Conservation (phyloP, 1,139 yeast species). For the Magnusiomyces tetraspermus region DNA sequence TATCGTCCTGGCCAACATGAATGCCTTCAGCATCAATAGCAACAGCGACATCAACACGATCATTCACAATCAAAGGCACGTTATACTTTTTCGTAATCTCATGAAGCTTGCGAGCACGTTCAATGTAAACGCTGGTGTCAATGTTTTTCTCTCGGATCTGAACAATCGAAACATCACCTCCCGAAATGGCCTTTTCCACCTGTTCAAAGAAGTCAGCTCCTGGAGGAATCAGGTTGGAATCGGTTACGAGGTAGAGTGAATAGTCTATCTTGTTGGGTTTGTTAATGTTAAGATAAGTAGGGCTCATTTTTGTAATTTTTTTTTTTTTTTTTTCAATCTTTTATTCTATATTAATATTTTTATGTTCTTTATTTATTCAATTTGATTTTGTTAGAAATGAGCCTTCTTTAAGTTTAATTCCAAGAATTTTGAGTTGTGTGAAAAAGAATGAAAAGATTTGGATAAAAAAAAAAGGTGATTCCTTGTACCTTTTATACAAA, state of each 20-base stretch:
- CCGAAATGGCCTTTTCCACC: conserved; percentile 48
- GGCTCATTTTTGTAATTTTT: too few species aligned
- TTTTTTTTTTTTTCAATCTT: too few species aligned
- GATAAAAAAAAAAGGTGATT: too few species aligned
- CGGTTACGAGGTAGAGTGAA: conserved; percentile 70
- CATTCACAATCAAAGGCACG: conserved; percentile 79
- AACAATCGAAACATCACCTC: conserved; percentile 64
- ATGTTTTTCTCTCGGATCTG: conserved; percentile 76
- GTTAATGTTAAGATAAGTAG: background rate
- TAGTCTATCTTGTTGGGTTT: conserved; percentile 39
- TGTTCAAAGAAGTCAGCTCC: conserved; percentile 44
- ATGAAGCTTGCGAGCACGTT: conserved; percentile 53
- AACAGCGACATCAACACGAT: conserved; percentile 79
- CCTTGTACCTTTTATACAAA: too few species aligned
- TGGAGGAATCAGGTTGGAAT: conserved; percentile 64
- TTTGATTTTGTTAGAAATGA: too few species aligned
- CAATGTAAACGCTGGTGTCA: conserved; percentile 59
- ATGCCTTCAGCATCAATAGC: conserved; percentile 89
- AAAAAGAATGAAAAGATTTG: too few species aligned
- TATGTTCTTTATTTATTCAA: too few species aligned
- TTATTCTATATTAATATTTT: too few species aligned
- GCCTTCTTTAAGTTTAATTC: too few species aligned
- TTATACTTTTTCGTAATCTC: conserved; percentile 47
- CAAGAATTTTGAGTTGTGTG: too few species aligned
- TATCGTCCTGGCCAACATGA: conserved; percentile 91